A percentile compares a stretch with the other conserved stretches of the same genome.
Evolutionary conservation across 2,329 filamentous ascomycete species (phyloP).

Genomic region (Daldinia eschscholtzii): DNA sequence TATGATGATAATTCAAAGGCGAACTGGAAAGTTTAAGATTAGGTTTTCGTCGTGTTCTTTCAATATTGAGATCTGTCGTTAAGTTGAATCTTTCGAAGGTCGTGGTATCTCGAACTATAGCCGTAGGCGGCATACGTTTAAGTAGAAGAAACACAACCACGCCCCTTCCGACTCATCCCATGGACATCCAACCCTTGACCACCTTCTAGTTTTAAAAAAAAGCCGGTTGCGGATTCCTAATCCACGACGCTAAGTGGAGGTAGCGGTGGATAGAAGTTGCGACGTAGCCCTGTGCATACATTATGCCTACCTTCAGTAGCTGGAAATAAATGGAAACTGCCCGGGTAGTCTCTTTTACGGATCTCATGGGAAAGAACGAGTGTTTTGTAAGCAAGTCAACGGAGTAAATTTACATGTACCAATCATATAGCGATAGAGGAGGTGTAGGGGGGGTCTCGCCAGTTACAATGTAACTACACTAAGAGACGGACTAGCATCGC

Average conservation of each 20-base stretch:
- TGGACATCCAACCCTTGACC: neutral
- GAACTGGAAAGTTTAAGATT: neutral
- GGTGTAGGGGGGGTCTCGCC: neutral
- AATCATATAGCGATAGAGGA: neutral
- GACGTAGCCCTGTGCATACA: neutral
- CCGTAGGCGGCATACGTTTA: neutral
- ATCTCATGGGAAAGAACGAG: neutral
- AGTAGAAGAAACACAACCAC: neutral
- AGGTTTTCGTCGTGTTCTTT: neutral
- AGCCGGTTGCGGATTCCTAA: constrained; percentile 8
- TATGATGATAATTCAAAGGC: neutral
- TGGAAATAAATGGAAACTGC: constrained; percentile 8
- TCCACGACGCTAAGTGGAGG: constrained; percentile 22
- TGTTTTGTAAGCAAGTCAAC: constrained; percentile 1
- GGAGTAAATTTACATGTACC: neutral
- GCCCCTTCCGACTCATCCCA: neutral
- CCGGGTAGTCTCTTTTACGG: neutral
- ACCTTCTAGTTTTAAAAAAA: neutral
- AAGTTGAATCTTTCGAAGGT: neutral
- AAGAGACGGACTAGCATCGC: neutral
- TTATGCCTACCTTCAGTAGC: neutral
- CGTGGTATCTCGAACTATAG: neutral
- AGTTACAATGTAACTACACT: neutral
- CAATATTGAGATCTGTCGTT: neutral
- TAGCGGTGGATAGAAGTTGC: constrained; percentile 11